These are phyloP conservation scores for Cucurbita maxima DNA, from an alignment of 306 rosid species.

Conservation along the genomic window DNA sequence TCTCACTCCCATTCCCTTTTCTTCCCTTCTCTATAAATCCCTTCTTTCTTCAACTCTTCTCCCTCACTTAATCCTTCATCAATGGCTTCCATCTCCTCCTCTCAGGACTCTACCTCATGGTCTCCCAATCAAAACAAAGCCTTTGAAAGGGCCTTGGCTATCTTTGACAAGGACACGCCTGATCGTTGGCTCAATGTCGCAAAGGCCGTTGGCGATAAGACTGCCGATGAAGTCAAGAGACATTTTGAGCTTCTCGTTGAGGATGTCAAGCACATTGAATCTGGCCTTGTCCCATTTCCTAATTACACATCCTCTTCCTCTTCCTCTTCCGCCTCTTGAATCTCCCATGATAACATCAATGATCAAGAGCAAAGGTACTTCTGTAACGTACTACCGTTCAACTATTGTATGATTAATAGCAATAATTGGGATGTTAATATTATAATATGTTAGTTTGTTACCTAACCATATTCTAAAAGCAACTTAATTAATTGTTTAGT, in stretches of 20 bases:
- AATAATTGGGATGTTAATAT: background rate
- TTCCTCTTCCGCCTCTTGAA: slow-evolving; percentile 1
- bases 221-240: slow-evolving; percentile 67
- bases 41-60: slow-evolving; percentile 16
- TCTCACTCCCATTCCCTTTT: slow-evolving; percentile 14
- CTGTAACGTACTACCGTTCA: background rate
- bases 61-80: background rate
- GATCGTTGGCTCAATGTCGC: slow-evolving; percentile 93
- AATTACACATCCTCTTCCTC: slow-evolving; percentile 32
- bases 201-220: slow-evolving; percentile 71
- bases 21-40: slow-evolving; percentile 19
- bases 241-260: slow-evolving; percentile 66
- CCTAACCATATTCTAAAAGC: background rate
- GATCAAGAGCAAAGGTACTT: slow-evolving; percentile 48
- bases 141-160: slow-evolving; percentile 83
- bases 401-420: background rate
- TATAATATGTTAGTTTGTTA: background rate
- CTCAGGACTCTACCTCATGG: slow-evolving; percentile 51
- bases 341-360: slow-evolving; percentile 1
- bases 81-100: slow-evolving; percentile 73
- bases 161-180: slow-evolving; percentile 77
- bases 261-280: slow-evolving; percentile 67
- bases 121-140: slow-evolving; percentile 74
- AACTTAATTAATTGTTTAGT: slow-evolving; percentile 1
- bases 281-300: slow-evolving; percentile 72